Evolutionary conservation across 2,329 filamentous ascomycete genomes (phyloP).

Genomic region (Fusarium hostae): DNA sequence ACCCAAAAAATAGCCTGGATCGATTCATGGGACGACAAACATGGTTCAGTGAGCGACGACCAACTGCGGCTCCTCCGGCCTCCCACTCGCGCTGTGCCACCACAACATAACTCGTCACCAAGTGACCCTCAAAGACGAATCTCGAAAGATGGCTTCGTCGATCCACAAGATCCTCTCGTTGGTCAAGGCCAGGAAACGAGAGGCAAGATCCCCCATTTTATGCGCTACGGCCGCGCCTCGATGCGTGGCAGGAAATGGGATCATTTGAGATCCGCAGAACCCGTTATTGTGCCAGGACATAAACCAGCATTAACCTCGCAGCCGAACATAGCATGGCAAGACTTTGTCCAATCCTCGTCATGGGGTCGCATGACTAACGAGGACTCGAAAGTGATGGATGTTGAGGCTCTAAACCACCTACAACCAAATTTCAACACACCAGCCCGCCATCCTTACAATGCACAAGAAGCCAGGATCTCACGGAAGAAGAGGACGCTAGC

Average conservation of each 20-base stretch:
- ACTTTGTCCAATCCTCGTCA: slow-evolving; percentile 64
- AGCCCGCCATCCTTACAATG: slow-evolving; percentile 48
- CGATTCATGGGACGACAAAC: slow-evolving; percentile 57
- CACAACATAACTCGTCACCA: slow-evolving; percentile 57
- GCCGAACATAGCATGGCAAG: slow-evolving; percentile 60
- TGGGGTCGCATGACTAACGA: slow-evolving; percentile 62
- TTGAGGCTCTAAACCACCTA: slow-evolving; percentile 57
- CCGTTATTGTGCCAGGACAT: slow-evolving; percentile 66
- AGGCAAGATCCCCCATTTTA: slow-evolving; percentile 57
- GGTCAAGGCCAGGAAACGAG: slow-evolving; percentile 50
- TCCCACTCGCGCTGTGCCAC: slow-evolving; percentile 52
- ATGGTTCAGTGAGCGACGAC: slow-evolving; percentile 52
- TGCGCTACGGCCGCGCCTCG: slow-evolving; percentile 60
- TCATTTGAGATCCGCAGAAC: slow-evolving; percentile 67
- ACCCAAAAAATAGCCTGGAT: slow-evolving; percentile 56
- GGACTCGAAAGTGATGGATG: slow-evolving; percentile 59
- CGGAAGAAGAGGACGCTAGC: slow-evolving; percentile 47
- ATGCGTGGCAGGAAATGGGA: slow-evolving; percentile 66
- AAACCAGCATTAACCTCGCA: slow-evolving; percentile 51
- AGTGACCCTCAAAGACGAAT: slow-evolving; percentile 55
- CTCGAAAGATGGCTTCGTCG: slow-evolving; percentile 61
- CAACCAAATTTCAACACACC: slow-evolving; percentile 60
- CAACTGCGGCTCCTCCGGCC: slow-evolving; percentile 54
- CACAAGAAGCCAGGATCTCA: slow-evolving; percentile 44
- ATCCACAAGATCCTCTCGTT: slow-evolving; percentile 53